Evolutionary conservation across 805 yeast genomes (phyloP), one percentile per base, ranked within the genome.

Genomic region (Teunomyces aglyptinius): DNA sequence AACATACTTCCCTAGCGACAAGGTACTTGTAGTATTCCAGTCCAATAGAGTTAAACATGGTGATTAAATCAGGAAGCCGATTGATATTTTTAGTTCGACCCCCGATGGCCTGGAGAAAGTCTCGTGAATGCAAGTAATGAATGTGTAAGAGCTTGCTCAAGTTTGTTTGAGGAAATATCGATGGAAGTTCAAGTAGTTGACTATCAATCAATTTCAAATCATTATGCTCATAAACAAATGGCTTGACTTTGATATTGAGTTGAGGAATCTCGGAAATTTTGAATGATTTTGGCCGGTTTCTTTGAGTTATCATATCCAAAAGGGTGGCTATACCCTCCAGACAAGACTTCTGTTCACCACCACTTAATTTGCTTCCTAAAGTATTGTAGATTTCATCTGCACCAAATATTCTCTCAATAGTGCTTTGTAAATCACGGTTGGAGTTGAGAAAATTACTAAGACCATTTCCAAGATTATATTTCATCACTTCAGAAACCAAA

Each of bases 21-120:
- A 43, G 24, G 35, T 32, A 50, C 20, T 47, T 46, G 50, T 54
- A 56, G 39, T 46, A 55, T 18, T 47, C 50, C 20, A 47, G 50
- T 8, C 59, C 60, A 18, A 53, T 32, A 2, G 58, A 43, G 15
- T 54, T 54, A 33, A 44, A 41, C 41, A 49, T 55, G 18, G 60
- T 54, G 18, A 54, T 52, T 4, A 55, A 20, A 36, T 56, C 60
- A 7, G 53, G 50, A 15, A 49, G 24, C 5, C 41, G 19, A 36
- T 48, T 41, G 24, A 40, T 43, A 26, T 47, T 49, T 8, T 20
- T 26, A 24, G 44, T 13, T 29, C 45, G 38, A 20, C 45, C 32
- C 4, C 41, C 22, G 6, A 44, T 12, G 13, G 41, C 34, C 13
- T 41, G 41, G 8, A 56, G 43, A 15, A 48, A 50, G 6, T 50